These are phyloP conservation scores for Suhomyces guaymorum DNA, from an alignment of 1,139 yeast genomes.

Conservation along the genomic window DNA sequence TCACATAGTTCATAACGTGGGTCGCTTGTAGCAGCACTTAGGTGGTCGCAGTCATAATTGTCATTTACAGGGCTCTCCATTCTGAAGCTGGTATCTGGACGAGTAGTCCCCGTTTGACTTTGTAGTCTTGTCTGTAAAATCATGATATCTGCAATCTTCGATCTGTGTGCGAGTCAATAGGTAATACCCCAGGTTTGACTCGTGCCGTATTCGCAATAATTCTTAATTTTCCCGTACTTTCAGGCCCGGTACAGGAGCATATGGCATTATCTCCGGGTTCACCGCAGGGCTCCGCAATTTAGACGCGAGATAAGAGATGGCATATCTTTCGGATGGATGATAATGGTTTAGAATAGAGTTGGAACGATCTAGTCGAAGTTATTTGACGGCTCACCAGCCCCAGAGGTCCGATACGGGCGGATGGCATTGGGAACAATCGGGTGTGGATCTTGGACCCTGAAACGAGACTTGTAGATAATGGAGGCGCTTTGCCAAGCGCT, in stretches of 20 bases:
- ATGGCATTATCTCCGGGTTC: background rate
- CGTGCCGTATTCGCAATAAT: slow-evolving; percentile 3
- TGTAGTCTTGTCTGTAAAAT: too few species aligned
- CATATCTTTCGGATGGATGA: slow-evolving; percentile 1
- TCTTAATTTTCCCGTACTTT: background rate
- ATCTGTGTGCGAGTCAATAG: slow-evolving; percentile 3
- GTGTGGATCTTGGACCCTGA: too few species aligned
- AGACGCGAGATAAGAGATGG: slow-evolving; percentile 7
- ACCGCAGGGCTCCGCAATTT: slow-evolving; percentile 8
- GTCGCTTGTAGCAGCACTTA: background rate
- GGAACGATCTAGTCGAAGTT: too few species aligned
- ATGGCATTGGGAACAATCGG: background rate
- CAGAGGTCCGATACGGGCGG: slow-evolving; percentile 1
- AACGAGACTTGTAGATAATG: too few species aligned
- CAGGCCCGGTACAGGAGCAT: slow-evolving; percentile 9
- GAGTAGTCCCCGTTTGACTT: too few species aligned
- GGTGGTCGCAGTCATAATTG: too few species aligned
- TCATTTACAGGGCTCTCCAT: too few species aligned
- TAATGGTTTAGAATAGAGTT: too few species aligned
- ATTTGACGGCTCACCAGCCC: too few species aligned
- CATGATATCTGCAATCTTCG: too few species aligned
- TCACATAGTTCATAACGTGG: slow-evolving; percentile 9
- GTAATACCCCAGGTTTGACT: slow-evolving; percentile 3
- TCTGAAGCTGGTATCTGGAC: too few species aligned
- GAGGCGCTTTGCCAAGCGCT: too few species aligned